Conservation (phyloP, 1,139 yeast genomes). For the Blastobotrys indianensis region DNA sequence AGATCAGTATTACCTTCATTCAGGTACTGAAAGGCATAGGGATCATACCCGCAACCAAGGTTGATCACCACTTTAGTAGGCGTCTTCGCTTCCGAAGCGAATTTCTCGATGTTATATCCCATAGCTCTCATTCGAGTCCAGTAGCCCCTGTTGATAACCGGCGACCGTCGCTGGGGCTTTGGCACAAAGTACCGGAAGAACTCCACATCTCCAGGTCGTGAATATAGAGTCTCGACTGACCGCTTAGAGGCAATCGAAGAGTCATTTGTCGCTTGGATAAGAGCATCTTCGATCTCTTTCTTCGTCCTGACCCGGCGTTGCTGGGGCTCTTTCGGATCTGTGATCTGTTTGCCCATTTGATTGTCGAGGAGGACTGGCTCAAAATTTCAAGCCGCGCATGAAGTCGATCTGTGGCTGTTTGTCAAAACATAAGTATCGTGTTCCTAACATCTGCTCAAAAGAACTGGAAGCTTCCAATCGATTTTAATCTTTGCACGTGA, state of each 20-base stretch:
- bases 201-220: conserved; percentile 38
- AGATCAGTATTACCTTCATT: conserved; percentile 34
- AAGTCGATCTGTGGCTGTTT: too few relatives aligned
- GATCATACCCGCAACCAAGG: conserved; percentile 69
- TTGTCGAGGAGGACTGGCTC: too few relatives aligned
- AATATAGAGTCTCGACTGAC: conserved; percentile 66
- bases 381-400: too few relatives aligned
- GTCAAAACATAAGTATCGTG: too few relatives aligned
- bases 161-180: conserved; percentile 64
- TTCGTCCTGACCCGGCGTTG: conserved; percentile 13
- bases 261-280: conserved; percentile 74
- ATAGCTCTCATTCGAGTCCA: conserved; percentile 78
- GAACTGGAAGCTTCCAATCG: too few relatives aligned
- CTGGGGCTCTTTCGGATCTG: too few relatives aligned
- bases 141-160: conserved; percentile 77
- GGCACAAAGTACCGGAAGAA: conserved; percentile 66
- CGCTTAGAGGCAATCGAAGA: conserved; percentile 79
- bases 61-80: conserved; percentile 45
- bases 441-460: too few relatives aligned
- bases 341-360: too few relatives aligned
- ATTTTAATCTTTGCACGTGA: too few relatives aligned
- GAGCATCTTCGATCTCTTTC: conserved; percentile 35
- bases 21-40: conserved; percentile 60
- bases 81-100: conserved; percentile 22
- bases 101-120: conserved; percentile 45